These are phyloP conservation scores for Entomortierella parvispora DNA, from an alignment of 192 early-diverging fungal species.

Conservation along the genomic window DNA sequence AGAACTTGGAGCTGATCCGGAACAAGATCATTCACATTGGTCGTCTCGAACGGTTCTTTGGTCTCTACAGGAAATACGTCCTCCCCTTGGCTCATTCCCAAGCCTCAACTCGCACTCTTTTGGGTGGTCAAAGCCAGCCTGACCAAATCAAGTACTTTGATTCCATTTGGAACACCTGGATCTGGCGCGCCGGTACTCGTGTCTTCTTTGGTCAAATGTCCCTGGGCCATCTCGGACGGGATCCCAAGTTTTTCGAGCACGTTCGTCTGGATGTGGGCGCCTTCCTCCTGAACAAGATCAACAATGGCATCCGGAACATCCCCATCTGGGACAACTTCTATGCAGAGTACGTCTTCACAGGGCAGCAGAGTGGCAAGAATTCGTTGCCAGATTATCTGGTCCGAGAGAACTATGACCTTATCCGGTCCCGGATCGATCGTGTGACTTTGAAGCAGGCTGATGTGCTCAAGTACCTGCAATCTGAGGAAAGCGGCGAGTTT, in stretches of 20 bases:
- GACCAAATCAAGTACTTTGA: slow-evolving; percentile 45
- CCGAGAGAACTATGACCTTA: slow-evolving; percentile 44
- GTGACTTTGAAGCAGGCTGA: slow-evolving; percentile 37
- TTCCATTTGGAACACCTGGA: slow-evolving; percentile 41
- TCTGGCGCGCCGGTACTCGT: slow-evolving; percentile 36
- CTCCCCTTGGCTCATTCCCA: slow-evolving; percentile 33
- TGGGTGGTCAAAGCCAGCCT: slow-evolving; percentile 17
- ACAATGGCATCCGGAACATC: slow-evolving; percentile 47
- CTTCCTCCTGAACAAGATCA: slow-evolving; percentile 38
- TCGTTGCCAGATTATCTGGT: slow-evolving; percentile 34
- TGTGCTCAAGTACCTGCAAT: slow-evolving; percentile 46
- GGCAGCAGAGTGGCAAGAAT: slow-evolving; percentile 37
- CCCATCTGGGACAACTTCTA: slow-evolving; percentile 51
- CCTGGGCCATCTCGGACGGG: slow-evolving; percentile 40
- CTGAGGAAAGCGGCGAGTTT: slow-evolving; percentile 46
- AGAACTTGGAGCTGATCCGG: slow-evolving; percentile 43
- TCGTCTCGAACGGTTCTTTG: slow-evolving; percentile 47
- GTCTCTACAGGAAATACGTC: slow-evolving; percentile 39
- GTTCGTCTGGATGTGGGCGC: slow-evolving; percentile 48
- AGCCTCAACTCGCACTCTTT: slow-evolving; percentile 24
- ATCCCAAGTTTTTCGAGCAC: slow-evolving; percentile 52
- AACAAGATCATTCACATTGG: slow-evolving; percentile 50
- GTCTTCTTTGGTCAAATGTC: slow-evolving; percentile 51
- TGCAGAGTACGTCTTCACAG: slow-evolving; percentile 51
- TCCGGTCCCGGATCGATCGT: slow-evolving; percentile 43